phyloP scores from a whole-genome alignment of 164 flowering plant species.

The Brasenia schreberi region DNA sequence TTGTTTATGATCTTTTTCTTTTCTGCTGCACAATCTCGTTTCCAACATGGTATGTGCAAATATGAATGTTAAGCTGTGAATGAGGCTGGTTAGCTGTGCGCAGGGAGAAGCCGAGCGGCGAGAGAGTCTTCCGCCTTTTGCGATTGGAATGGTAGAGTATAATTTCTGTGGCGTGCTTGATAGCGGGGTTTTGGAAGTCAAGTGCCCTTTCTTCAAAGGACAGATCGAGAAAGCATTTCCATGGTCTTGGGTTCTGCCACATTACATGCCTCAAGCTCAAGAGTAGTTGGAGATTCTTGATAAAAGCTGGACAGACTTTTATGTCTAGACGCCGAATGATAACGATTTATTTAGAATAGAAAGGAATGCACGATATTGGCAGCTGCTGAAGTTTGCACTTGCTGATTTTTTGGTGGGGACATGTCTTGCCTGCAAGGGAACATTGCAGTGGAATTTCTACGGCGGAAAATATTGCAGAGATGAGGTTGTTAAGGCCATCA shows the following conservation, averaged over 20 bases:
- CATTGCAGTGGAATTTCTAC: background rate
- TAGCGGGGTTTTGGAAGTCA: constrained; percentile 50
- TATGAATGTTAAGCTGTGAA: too few species aligned
- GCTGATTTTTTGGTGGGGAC: constrained; percentile 63
- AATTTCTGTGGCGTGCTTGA: too few species aligned
- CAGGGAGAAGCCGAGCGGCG: too few species aligned
- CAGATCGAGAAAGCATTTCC: constrained; percentile 36
- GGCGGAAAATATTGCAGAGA: background rate
- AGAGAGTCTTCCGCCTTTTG: too few species aligned
- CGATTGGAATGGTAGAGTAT: too few species aligned
- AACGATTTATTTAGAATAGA: constrained; percentile 47
- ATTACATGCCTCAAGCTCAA: constrained; percentile 62
- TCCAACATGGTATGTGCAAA: too few species aligned
- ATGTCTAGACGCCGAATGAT: constrained; percentile 54
- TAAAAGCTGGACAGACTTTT: constrained; percentile 59
- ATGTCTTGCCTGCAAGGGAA: constrained; percentile 54
- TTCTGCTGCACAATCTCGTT: too few species aligned
- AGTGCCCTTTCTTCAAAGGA: constrained; percentile 44
- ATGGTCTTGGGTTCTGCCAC: constrained; percentile 36
- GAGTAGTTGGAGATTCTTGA: constrained; percentile 64
- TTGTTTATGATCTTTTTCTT: too few species aligned
- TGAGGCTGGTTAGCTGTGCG: too few species aligned
- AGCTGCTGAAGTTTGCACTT: constrained; percentile 26
- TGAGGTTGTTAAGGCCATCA: constrained; percentile 16
- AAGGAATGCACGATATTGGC: constrained; percentile 40